Evolutionary conservation across 73 alveolate genomes (phyloP).

Genomic region (Paramecium tetraurelia): DNA sequence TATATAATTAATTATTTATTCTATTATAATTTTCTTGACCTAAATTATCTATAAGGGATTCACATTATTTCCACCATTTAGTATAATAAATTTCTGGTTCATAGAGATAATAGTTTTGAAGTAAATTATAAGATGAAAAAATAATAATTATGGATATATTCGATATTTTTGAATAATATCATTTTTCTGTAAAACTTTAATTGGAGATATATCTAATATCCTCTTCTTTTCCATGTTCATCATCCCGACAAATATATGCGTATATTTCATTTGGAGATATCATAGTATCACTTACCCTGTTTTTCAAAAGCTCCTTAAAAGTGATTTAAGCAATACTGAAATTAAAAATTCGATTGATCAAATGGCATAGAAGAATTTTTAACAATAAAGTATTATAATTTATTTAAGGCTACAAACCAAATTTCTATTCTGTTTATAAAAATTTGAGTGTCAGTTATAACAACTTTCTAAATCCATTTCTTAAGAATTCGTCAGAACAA

Average conservation of each 20-base stretch:
- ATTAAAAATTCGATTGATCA: neutral
- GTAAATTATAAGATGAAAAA: too few species aligned
- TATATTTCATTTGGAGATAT: neutral
- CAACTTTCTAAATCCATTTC: neutral
- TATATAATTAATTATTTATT: neutral
- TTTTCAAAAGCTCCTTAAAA: neutral
- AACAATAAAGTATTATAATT: neutral
- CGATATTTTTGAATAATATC: neutral
- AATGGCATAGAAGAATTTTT: neutral
- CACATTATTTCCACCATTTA: too few species aligned
- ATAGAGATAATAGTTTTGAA: too few species aligned
- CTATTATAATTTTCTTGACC: neutral
- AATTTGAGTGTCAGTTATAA: neutral
- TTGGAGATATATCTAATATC: neutral
- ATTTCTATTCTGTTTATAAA: neutral
- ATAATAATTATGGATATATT: too few species aligned
- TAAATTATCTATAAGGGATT: too few species aligned
- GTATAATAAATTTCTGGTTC: too few species aligned
- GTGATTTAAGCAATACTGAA: neutral
- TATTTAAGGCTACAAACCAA: too few species aligned
- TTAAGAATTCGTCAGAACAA: neutral
- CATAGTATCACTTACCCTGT: neutral
- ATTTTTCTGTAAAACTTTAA: too few species aligned
- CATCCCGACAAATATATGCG: neutral
- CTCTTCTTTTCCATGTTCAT: neutral